Conservation (phyloP, 345 rosid species). For the Acer negundo region DNA sequence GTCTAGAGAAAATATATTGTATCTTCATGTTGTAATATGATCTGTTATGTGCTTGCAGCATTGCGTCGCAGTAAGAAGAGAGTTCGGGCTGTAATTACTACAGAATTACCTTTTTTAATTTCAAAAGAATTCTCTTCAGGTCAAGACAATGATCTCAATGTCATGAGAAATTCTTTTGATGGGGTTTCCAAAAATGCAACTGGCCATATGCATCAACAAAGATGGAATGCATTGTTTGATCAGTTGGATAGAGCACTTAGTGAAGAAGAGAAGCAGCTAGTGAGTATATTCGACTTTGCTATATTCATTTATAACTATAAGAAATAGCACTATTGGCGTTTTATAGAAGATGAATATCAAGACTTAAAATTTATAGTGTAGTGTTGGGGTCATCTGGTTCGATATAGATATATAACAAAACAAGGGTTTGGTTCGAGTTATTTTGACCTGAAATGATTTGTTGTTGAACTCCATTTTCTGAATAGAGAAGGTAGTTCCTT, state of each 20-base stretch:
- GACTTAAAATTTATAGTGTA: not conserved
- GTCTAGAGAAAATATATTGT: not conserved
- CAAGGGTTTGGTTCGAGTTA: not conserved
- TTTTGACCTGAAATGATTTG: not conserved
- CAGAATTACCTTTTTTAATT: slow-evolving; percentile 78
- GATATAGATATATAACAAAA: not conserved
- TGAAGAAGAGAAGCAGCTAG: slow-evolving; percentile 87
- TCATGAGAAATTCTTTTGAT: slow-evolving; percentile 32
- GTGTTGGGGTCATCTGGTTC: not conserved
- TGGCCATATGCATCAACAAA: slow-evolving; percentile 55
- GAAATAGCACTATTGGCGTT: not conserved
- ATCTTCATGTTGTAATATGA: slow-evolving; percentile 13
- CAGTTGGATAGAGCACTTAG: slow-evolving; percentile 72
- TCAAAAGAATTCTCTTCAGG: slow-evolving; percentile 64
- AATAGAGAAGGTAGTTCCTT: not conserved
- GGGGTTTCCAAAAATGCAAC: slow-evolving; percentile 33
- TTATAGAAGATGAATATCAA: not conserved
- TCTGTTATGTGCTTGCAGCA: slow-evolving; percentile 50
- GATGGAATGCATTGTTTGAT: slow-evolving; percentile 73
- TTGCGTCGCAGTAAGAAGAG: slow-evolving; percentile 87
- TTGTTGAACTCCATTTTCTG: not conserved
- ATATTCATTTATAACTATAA: not conserved
- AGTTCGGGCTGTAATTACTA: slow-evolving; percentile 67
- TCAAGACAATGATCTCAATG: slow-evolving; percentile 39
- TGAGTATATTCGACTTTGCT: slow-evolving; percentile 36